Evolutionary conservation across 2,329 filamentous ascomycete species (phyloP).

Genomic region (Claviceps paspali): DNA sequence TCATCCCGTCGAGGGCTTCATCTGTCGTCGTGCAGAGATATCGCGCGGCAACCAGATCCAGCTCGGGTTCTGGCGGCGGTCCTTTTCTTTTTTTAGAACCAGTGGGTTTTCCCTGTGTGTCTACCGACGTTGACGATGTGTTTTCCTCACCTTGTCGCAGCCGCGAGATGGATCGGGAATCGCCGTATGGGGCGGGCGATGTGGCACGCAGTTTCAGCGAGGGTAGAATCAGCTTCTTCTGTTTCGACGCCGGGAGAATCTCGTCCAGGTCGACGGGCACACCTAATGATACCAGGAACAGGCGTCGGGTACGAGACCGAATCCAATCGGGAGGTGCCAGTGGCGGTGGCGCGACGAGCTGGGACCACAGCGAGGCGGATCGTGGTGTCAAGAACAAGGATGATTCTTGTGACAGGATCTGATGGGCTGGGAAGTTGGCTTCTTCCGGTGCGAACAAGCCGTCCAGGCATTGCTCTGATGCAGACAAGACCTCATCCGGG

Average conservation of each 20-base stretch:
- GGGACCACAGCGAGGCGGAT: conserved; percentile 86
- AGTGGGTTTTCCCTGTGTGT: conserved; percentile 40
- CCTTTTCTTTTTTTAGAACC: conserved; percentile 34
- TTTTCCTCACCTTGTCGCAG: conserved; percentile 33
- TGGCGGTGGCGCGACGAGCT: conserved; percentile 86
- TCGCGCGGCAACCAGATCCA: conserved; percentile 65
- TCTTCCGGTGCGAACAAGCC: conserved; percentile 47
- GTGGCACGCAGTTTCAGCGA: conserved; percentile 58
- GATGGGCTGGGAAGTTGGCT: conserved; percentile 34
- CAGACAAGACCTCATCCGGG: conserved; percentile 42
- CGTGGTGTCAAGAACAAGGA: conserved; percentile 71
- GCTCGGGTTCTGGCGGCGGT: conserved; percentile 52
- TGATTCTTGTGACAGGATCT: conserved; percentile 36
- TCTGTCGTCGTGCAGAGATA: conserved; percentile 74
- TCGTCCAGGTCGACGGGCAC: conserved; percentile 95
- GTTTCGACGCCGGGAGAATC: conserved; percentile 90
- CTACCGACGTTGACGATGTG: conserved; percentile 41
- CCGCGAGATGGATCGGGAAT: conserved; percentile 33
- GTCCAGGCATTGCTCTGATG: conserved; percentile 51
- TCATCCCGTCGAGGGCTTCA: conserved; percentile 66
- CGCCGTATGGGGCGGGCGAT: conserved; percentile 39
- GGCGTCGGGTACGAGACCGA: conserved; percentile 78
- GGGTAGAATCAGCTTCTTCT: conserved; percentile 91
- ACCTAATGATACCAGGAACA: conserved; percentile 90
- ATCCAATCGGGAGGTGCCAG: conserved; percentile 97